phyloP scores from a whole-genome alignment of 129 eudicot species.

The Flaveria brownii region DNA sequence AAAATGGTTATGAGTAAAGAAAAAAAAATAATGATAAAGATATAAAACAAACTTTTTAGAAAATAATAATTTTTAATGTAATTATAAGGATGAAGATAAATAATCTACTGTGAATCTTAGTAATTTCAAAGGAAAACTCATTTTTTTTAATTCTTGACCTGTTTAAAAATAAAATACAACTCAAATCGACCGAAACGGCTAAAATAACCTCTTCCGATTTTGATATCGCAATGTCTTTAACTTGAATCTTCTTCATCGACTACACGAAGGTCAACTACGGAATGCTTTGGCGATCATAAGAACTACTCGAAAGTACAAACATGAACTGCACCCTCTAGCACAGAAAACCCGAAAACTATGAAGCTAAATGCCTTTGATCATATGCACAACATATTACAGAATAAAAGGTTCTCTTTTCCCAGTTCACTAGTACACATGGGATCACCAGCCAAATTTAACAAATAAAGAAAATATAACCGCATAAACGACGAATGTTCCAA shows the following conservation, averaged over 20 bases:
- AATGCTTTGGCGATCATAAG: neutral
- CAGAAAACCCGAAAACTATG: neutral
- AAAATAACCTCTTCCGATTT: too few species aligned
- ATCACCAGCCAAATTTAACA: slow-evolving; percentile 28
- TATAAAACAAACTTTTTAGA: too few species aligned
- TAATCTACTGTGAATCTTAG: too few species aligned
- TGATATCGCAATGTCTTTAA: too few species aligned
- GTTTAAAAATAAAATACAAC: too few species aligned
- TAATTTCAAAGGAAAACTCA: too few species aligned
- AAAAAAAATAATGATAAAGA: too few species aligned
- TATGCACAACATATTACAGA: slow-evolving; percentile 42
- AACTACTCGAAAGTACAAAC: neutral
- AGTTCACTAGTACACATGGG: slow-evolving; percentile 38
- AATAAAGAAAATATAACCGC: slow-evolving; percentile 14
- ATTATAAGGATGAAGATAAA: too few species aligned
- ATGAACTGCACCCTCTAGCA: neutral
- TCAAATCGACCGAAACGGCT: too few species aligned
- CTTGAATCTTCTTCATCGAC: neutral
- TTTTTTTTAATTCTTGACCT: too few species aligned
- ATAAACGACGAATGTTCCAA: slow-evolving; percentile 1
- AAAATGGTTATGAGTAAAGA: too few species aligned
- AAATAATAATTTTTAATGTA: too few species aligned
- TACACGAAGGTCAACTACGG: neutral
- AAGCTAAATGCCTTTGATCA: slow-evolving; percentile 40
- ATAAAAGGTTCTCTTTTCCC: slow-evolving; percentile 35